phyloP scores from a whole-genome alignment of 768 basidiomycete genomes.

The Scleroderma bovista region DNA sequence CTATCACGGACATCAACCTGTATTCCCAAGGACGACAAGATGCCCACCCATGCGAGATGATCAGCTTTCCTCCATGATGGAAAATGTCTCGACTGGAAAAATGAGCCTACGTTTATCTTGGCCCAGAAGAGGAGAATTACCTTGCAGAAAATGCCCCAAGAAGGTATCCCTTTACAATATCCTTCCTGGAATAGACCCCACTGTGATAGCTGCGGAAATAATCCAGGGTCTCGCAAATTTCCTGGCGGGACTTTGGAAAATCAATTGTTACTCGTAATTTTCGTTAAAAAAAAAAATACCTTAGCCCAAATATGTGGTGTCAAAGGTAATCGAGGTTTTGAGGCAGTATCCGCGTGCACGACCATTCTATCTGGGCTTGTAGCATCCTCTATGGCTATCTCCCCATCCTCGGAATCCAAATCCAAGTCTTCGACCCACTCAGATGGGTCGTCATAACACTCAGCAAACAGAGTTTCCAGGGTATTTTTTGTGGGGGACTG shows the following conservation, averaged over 20 bases:
- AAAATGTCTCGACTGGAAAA: conserved; percentile 61
- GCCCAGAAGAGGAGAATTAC: conserved; percentile 32
- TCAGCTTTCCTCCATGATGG: conserved; percentile 56
- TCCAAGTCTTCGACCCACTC: no score
- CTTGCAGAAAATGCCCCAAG: conserved; percentile 64
- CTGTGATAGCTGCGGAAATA: conserved; percentile 69
- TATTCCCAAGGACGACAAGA: not conserved
- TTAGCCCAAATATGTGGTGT: conserved; percentile 41
- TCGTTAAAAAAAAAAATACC: conserved; percentile 25
- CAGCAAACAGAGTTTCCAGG: no score
- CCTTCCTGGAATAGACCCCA: conserved; percentile 64
- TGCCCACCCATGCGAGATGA: conserved; percentile 79
- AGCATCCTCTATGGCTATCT: not conserved
- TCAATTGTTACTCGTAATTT: not conserved
- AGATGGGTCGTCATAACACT: no score
- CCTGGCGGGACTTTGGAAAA: conserved; percentile 62
- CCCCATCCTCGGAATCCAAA: not conserved
- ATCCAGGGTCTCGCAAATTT: conserved; percentile 75
- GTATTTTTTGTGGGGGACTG: no score
- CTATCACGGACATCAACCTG: conserved; percentile 28
- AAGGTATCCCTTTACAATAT: conserved; percentile 69
- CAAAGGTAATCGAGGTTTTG: conserved; percentile 21
- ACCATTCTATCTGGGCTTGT: not conserved
- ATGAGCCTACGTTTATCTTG: conserved; percentile 6
- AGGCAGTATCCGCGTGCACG: not conserved